Percentiles rank a stretch among this genome's conserved stretches.
Evolutionary conservation across 345 rosid species (phyloP).

Genomic region (Microcos paniculata): DNA sequence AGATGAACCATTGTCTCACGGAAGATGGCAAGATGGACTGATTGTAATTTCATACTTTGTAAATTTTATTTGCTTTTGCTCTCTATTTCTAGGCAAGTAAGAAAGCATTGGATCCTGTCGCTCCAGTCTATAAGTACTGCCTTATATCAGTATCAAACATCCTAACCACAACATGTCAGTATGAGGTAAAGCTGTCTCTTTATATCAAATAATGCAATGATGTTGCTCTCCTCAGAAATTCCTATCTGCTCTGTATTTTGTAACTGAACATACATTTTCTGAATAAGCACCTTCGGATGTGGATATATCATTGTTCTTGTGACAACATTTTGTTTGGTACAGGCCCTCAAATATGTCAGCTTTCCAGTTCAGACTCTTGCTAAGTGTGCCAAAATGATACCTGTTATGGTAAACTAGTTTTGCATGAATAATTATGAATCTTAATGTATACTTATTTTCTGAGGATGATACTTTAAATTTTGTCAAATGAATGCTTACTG

Average conservation of each 20-base stretch:
- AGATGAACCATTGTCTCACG: not conserved
- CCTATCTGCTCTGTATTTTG: not conserved
- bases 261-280: not conserved
- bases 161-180: conserved; percentile 90
- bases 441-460: not conserved
- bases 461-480: not conserved
- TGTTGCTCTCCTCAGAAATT: not conserved
- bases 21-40: not conserved
- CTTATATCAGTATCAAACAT: conserved; percentile 76
- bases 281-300: conserved; percentile 1
- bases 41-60: not conserved
- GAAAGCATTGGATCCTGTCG: conserved; percentile 83
- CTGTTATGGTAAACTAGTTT: conserved; percentile 77
- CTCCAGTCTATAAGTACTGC: conserved; percentile 85
- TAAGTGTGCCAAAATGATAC: conserved; percentile 97
- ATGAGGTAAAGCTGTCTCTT: conserved; percentile 55
- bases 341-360: conserved; percentile 97
- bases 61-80: not conserved
- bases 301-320: conserved; percentile 13
- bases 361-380: conserved; percentile 95
- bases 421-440: not conserved
- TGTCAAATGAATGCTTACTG: not conserved
- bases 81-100: conserved; percentile 60
- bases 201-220: not conserved
- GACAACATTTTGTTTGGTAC: conserved; percentile 20